These are phyloP conservation scores for Agastache rugosa DNA, from an alignment of 257 asterid species.

Conservation along the genomic window DNA sequence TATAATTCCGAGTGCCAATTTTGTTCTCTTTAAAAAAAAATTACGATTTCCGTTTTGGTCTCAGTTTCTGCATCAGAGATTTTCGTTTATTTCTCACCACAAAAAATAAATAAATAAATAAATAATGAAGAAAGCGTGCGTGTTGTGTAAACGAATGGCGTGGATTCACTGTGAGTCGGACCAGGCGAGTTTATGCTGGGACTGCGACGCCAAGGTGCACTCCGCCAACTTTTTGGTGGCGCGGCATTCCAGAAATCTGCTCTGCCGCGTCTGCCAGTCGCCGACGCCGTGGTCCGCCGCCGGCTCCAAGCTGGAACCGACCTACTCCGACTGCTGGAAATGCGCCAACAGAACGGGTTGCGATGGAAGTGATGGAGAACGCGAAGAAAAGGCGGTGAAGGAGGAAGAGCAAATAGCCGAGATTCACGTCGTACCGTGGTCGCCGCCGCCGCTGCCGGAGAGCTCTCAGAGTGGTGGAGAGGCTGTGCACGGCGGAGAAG, in stretches of 20 bases:
- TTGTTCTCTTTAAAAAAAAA: background rate
- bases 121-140: conserved; percentile 46
- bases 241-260: conserved; percentile 43
- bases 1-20: background rate
- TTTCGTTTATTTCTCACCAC: background rate
- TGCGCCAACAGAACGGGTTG: conserved; percentile 22
- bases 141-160: conserved; percentile 46
- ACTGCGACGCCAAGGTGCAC: conserved; percentile 64
- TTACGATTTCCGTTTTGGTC: no score
- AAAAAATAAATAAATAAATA: background rate
- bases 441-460: conserved; percentile 40
- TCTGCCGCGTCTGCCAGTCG: conserved; percentile 50
- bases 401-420: conserved; percentile 35
- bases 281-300: conserved; percentile 55
- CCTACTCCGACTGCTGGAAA: conserved; percentile 38
- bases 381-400: conserved; percentile 16
- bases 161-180: conserved; percentile 54
- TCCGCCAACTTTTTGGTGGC: conserved; percentile 63
- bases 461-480: conserved; percentile 40
- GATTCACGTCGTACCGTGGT: conserved; percentile 37
- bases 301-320: conserved; percentile 40
- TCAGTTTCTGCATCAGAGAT: background rate
- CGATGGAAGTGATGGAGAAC: background rate
- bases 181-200: conserved; percentile 60
- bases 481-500: conserved; percentile 1